phyloP scores from a whole-genome alignment of 1,139 yeast species.

The Suhomyces choctaworum region DNA sequence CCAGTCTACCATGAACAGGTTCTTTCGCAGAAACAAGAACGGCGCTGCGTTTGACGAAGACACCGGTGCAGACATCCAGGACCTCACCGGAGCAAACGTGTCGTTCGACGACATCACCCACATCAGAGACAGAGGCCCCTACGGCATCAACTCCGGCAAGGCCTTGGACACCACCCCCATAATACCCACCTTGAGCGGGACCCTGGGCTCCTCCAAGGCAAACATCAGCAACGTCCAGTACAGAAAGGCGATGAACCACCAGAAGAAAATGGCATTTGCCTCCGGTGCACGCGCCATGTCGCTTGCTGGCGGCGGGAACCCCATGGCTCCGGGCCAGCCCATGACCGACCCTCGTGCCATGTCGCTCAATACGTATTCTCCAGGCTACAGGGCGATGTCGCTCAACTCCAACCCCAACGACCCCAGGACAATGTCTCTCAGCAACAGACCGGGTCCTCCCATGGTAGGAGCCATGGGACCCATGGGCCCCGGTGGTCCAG shows the following conservation, averaged over 20 bases:
- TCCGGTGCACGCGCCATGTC: conserved; percentile 51
- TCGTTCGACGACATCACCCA: conserved; percentile 66
- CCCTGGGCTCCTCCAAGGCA: conserved; percentile 17
- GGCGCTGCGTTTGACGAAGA: conserved; percentile 52
- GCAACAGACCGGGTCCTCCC: conserved; percentile 12
- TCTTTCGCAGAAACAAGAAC: conserved; percentile 46
- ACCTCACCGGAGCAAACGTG: conserved; percentile 42
- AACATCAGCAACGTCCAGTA: conserved; percentile 55
- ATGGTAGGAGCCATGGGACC: conserved; percentile 6
- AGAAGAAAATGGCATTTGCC: conserved; percentile 58
- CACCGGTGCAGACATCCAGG: conserved; percentile 48
- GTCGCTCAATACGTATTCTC: conserved; percentile 48
- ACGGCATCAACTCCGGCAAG: conserved; percentile 45
- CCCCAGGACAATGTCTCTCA: conserved; percentile 32
- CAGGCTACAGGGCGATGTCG: conserved; percentile 23
- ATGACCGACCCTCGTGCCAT: conserved; percentile 50
- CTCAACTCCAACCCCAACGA: conserved; percentile 21
- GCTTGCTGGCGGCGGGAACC: conserved; percentile 36
- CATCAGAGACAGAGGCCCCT: conserved; percentile 62
- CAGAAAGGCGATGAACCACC: conserved; percentile 67
- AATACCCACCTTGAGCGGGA: conserved; percentile 59
- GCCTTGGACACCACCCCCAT: conserved; percentile 65
- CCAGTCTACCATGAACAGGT: conserved; percentile 34
- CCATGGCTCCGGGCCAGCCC: conserved; percentile 31
- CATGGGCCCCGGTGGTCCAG: conserved; percentile 4